Base-by-base conservation (phyloP, 2,329 filamentous ascomycete species). In the Ascosphaera aggregata region DNA sequence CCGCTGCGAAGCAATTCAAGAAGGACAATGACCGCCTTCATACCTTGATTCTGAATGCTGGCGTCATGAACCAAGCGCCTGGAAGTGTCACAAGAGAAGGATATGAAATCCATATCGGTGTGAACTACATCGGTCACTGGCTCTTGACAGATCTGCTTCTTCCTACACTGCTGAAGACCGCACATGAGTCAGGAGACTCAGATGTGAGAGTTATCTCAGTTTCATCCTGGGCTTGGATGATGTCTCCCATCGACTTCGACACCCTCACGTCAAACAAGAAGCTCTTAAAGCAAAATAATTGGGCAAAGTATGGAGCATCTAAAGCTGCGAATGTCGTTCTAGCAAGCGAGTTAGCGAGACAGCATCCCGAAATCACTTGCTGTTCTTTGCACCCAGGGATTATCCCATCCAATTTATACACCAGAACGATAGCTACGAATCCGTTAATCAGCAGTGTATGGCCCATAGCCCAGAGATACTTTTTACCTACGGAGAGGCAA, bases 251-350 rank as follows among this genome's bases (percentile, higher is more conserved):
- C 17, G 16, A 35, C 5, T 31, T 47, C 9, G 56, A 40, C 48
- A 57, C 48, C 3, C 54, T 62, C 47, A 54, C 53, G 3, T 59
- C 56, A 5, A 58, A 56, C 0, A 41, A 49, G 2, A 46, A 48
- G 1, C 50, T 62, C 1, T 43, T 59, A 18, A 42, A 43, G 0
- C 41, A 48, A 3, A 58, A 55, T 24, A 56, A 59, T 3, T 64
- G 59, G 55, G 48, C 52, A 2, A 61, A 63, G 1, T 71, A 69
- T 45, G 61, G 55, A 7, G 59, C 62, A n/a, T 63, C 60, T 42
- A 69, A 68, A 46, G 55, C 63, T 0, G 65, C 63, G 2, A 66
- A 64, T 39, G 57, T 66, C 19, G 48, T 65, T 3, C 61, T 62
- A 36, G 61, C 62, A 2, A 47, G 55, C 0, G 61, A 65, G 43